Percentiles rank a stretch among this genome's conserved stretches.
phyloP scores from a whole-genome alignment of 257 asterid genomes.

The Lavandula angustifolia region DNA sequence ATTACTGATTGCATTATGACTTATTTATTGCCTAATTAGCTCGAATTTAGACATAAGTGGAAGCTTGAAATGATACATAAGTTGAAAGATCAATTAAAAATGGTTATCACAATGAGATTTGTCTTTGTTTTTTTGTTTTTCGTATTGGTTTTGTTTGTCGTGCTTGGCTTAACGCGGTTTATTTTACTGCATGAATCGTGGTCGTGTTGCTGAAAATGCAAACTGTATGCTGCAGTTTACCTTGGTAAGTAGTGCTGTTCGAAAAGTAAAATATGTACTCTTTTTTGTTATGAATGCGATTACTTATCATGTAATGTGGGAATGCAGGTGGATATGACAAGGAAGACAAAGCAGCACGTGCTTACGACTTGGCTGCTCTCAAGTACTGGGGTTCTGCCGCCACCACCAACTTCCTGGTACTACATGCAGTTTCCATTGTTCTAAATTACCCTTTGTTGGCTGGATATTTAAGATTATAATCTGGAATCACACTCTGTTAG shows the following conservation, averaged over 20 bases:
- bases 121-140: background rate
- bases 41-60: background rate
- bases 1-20: no score
- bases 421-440: background rate
- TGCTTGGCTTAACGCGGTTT: constrained; percentile 29
- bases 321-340: constrained; percentile 85
- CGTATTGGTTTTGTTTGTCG: background rate
- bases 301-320: constrained; percentile 19
- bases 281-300: background rate
- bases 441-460: no score
- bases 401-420: constrained; percentile 84
- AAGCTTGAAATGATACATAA: background rate
- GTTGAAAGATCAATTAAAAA: background rate
- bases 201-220: constrained; percentile 30
- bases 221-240: constrained; percentile 61
- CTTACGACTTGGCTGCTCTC: constrained; percentile 90
- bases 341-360: constrained; percentile 87
- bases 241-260: constrained; percentile 56
- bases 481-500: constrained; percentile 33
- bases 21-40: constrained; percentile 8
- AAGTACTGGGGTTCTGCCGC: constrained; percentile 95
- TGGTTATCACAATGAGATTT: background rate
- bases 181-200: constrained; percentile 44
- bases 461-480: constrained; percentile 45
- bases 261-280: no score